phyloP scores from a whole-genome alignment of 768 basidiomycete species.

The Tephrocybe rancida region DNA sequence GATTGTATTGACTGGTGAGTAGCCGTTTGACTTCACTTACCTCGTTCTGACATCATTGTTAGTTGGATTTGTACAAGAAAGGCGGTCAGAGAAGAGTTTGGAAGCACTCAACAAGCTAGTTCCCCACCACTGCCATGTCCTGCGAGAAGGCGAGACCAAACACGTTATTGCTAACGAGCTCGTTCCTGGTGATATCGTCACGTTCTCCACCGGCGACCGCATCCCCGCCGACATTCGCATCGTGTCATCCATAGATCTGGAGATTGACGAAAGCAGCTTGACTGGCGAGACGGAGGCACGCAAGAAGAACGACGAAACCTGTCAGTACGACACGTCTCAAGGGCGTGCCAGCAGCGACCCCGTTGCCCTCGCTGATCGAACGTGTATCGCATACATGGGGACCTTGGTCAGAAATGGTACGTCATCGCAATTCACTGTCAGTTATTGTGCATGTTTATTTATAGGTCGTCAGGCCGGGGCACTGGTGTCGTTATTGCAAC shows the following conservation, averaged over 20 bases:
- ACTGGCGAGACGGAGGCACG: slow-evolving; percentile 92
- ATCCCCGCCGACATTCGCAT: slow-evolving; percentile 93
- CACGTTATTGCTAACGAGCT: slow-evolving; percentile 95
- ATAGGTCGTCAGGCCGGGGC: slow-evolving; percentile 60
- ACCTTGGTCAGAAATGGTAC: slow-evolving; percentile 88
- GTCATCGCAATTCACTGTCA: slow-evolving; percentile 19
- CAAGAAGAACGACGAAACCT: slow-evolving; percentile 63
- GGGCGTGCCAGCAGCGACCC: slow-evolving; percentile 34
- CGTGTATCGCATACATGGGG: slow-evolving; percentile 94
- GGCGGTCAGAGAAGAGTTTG: slow-evolving; percentile 90
- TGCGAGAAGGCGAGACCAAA: slow-evolving; percentile 71
- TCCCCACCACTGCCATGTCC: slow-evolving; percentile 93
- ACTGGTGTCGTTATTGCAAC: slow-evolving; percentile 87
- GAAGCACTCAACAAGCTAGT: slow-evolving; percentile 97
- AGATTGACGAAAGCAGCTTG: slow-evolving; percentile 93
- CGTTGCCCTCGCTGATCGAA: slow-evolving; percentile 77
- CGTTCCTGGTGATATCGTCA: slow-evolving; percentile 93
- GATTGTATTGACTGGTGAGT: slow-evolving; percentile 89
- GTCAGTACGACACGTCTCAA: slow-evolving; percentile 40
- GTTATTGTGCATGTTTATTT: background rate
- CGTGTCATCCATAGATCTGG: slow-evolving; percentile 78
- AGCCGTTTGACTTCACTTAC: background rate
- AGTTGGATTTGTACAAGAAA: slow-evolving; percentile 96
- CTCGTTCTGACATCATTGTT: background rate
- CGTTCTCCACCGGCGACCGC: slow-evolving; percentile 89